Percentiles rank a stretch among this genome's conserved stretches.
Evolutionary conservation across 768 basidiomycete genomes (phyloP).

Genomic region (Scleroderma citrinum): DNA sequence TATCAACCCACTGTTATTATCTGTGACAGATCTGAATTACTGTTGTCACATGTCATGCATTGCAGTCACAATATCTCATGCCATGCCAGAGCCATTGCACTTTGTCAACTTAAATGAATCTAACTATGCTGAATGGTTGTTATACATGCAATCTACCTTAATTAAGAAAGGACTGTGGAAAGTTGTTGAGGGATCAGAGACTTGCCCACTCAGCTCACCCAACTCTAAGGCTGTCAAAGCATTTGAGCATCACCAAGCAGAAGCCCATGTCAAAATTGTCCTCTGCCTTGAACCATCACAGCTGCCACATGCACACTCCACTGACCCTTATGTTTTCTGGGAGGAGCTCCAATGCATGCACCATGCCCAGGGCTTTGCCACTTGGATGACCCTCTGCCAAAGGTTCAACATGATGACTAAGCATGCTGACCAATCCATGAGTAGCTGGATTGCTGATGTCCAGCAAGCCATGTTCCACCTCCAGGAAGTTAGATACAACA

Average conservation of each 20-base stretch:
- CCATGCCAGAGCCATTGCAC: neutral
- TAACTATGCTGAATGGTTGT: constrained; percentile 16
- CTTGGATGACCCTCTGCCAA: constrained; percentile 15
- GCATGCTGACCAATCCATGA: constrained; percentile 5
- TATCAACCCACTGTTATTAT: too few relatives aligned
- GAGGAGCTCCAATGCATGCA: constrained; percentile 7
- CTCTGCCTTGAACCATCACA: constrained; percentile 22
- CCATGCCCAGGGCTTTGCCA: constrained; percentile 13
- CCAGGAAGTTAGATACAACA: constrained; percentile 14
- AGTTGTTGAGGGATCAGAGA: constrained; percentile 1
- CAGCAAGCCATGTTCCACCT: constrained; percentile 15
- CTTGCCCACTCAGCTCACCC: neutral
- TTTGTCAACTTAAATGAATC: constrained; percentile 8
- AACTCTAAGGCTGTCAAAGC: neutral
- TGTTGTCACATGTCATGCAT: neutral
- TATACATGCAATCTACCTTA: constrained; percentile 12
- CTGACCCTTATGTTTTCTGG: constrained; percentile 15
- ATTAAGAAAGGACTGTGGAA: constrained; percentile 12
- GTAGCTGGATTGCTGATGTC: constrained; percentile 18
- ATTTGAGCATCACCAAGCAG: constrained; percentile 2
- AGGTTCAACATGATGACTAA: constrained; percentile 23
- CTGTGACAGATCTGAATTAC: neutral
- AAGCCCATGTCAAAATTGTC: constrained; percentile 23
- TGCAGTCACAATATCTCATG: neutral
- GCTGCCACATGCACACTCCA: constrained; percentile 19